Conservation (phyloP, 2,329 filamentous ascomycete genomes). For the Pseudogymnoascus sp. region DNA sequence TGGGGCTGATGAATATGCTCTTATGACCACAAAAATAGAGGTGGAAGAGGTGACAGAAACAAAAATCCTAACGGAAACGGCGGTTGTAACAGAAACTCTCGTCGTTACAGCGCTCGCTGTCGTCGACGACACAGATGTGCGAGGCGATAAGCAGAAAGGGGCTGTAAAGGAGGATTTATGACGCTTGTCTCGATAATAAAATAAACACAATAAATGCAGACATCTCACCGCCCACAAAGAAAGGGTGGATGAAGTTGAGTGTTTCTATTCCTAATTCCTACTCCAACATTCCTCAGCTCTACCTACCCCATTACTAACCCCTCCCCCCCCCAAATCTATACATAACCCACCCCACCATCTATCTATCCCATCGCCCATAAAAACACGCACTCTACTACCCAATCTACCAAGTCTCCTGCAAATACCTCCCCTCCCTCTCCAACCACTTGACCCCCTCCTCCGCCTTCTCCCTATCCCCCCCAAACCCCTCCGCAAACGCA, state of each 20-base stretch:
- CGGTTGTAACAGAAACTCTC: not conserved
- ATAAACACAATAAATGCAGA: not conserved
- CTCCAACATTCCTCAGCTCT: not conserved
- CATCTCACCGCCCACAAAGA: not conserved
- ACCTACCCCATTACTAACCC: not conserved
- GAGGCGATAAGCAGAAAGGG: not conserved
- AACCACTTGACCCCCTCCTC: conserved; percentile 47
- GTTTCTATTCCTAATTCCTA: not conserved
- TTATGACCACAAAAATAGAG: not conserved
- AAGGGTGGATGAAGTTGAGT: not conserved
- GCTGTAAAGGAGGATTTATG: not conserved
- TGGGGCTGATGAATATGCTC: not conserved
- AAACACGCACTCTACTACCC: not conserved
- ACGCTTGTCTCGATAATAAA: not conserved
- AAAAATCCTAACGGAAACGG: not conserved
- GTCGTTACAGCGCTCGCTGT: not conserved
- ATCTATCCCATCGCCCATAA: not conserved
- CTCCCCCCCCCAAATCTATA: not conserved
- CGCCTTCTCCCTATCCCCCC: conserved; percentile 37
- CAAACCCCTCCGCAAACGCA: conserved; percentile 39
- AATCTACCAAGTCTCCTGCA: conserved; percentile 60
- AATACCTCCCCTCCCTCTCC: conserved; percentile 56
- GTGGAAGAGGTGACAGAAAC: not conserved
- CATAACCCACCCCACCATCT: not conserved
- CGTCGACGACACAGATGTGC: not conserved